Evolutionary conservation across 179 eudicot species (phyloP), one percentile per base, ranked within the genome.

Genomic region (Spinacia oleracea): DNA sequence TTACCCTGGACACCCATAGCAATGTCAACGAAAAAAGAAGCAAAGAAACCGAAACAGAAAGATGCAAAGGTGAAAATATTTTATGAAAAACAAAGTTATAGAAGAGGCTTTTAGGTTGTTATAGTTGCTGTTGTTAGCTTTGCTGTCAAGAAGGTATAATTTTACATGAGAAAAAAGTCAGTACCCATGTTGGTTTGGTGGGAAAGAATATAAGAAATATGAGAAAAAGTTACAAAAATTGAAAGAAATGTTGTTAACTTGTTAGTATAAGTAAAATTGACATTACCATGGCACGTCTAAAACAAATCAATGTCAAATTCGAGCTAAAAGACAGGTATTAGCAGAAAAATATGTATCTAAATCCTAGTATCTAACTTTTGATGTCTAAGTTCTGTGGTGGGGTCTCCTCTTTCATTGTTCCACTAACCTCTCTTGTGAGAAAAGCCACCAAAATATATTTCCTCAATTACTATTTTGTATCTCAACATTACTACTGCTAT

Each of bases 131-230:
- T 56, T 77, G 83, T 80, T 90, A 79, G 87, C 91, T 90, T 91
- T 87, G 84, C 65, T 74, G 76, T 55, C 84, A 93, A 93, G 93
- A 72, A 80, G 88, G 88, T 87, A 93, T 90, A 81, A 88, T 91
- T 85, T 82, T 69, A 78, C 76, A 74, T n/a, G 62, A 84, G 78
- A 84, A 88, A 48, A 91, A 83, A 78, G 83, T 72, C 62, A 58
- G 83, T 56, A 43, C 85, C 81, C 91, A 84, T 82, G 86, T 86
- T 86, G 69, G 92, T 90, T 87, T 84, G 97, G 93, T 86, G 87
- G 72, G 88, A 83, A 67, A 77, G 82, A 74, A 70, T 15, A 38
- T 15, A 38, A 60, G 75, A 55, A 70, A 59, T 76, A 79, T n/a
- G 73, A 76, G 59, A 77, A 75, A 79, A 79, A 76, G 75, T 79